Evolutionary conservation across 768 basidiomycete genomes (phyloP).

Genomic region (Saitozyma podzolica): DNA sequence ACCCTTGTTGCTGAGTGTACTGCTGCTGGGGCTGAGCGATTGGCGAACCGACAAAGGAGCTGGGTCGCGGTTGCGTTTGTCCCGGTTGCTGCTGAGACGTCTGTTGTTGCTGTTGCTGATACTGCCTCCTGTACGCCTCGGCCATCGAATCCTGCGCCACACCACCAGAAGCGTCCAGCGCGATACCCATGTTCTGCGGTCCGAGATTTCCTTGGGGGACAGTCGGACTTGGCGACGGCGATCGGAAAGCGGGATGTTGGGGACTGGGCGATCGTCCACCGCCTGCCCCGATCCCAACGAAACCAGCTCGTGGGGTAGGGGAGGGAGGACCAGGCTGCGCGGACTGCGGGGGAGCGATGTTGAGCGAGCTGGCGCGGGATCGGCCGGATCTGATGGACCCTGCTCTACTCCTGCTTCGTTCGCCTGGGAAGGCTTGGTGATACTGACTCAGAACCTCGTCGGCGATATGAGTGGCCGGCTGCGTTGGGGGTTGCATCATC

Average conservation of each 20-base stretch:
- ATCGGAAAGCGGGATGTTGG: slow-evolving; percentile 54
- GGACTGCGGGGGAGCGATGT: slow-evolving; percentile 43
- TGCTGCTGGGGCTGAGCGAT: slow-evolving; percentile 22
- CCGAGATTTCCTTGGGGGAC: slow-evolving; percentile 64
- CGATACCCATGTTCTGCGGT: slow-evolving; percentile 73
- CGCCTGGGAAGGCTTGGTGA: slow-evolving; percentile 83
- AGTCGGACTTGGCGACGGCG: slow-evolving; percentile 51
- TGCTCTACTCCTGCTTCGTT: slow-evolving; percentile 36
- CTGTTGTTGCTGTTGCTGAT: slow-evolving; percentile 39
- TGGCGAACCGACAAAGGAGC: slow-evolving; percentile 2
- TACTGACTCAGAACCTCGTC: slow-evolving; percentile 76
- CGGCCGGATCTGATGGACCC: slow-evolving; percentile 41
- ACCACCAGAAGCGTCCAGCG: slow-evolving; percentile 73
- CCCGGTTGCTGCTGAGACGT: slow-evolving; percentile 11
- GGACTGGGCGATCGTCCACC: slow-evolving; percentile 56
- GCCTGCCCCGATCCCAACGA: slow-evolving; percentile 75
- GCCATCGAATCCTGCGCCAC: slow-evolving; percentile 68
- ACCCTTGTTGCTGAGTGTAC: slow-evolving; percentile 5
- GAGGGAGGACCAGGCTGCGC: slow-evolving; percentile 29
- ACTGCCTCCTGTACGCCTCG: slow-evolving; percentile 43
- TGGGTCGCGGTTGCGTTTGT: background rate
- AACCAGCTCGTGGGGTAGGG: slow-evolving; percentile 57
- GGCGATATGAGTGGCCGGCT: slow-evolving; percentile 56
- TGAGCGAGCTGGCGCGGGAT: slow-evolving; percentile 31
- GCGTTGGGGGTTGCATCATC: slow-evolving; percentile 67